Base-by-base conservation (phyloP, 1,284 basidiomycete genomes). In the Microbotryum silenes-acaulis region DNA sequence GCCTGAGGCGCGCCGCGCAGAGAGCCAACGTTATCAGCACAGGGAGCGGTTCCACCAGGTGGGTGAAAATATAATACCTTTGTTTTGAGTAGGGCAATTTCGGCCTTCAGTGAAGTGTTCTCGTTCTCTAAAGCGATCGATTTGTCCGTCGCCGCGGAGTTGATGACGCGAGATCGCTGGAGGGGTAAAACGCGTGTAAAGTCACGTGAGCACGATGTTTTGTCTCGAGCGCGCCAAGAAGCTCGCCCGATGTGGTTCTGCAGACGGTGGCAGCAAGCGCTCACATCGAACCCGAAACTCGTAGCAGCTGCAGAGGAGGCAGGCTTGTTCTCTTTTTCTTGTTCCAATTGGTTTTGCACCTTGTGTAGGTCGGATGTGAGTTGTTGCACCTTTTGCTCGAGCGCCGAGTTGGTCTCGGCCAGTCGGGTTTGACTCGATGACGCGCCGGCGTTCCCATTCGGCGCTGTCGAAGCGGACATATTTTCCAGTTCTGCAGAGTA, bases 341-440 rank as follows among this genome's bases (percentile, higher is more conserved):
- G 37, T 18, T 63, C 54, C 21, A 60, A 51, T 6, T 58, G 57
- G 10, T 46, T 37, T 21, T 63, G 50, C 7, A 37, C 37, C 12
- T 57, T 57, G 31, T 61, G 53, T 6, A 66, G 54, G 31, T 63
- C 61, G 6, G 45, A 51, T 37, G 56, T 42, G 42, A 66, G 56
- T 45, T 53, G 56, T 9, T 61, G 51, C 18, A 63, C 61, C 16
- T 58, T 59, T 37, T 57, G 56, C 31, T 62, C 58, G 49, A 65
- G 58, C 10, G 53, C 57, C 2, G 54, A 51, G 45, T 65, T 65
- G 31, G 59, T 57, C 54, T 56, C 31, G 20, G 29, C 46, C 16
- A 65, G 9, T 25, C 49, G 52, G 16, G 52, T 33, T 37, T 42
- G 37, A 12, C 37, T 42, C 37, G 37, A 42, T 42, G 37, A 18